These are phyloP conservation scores for Colletotrichum magnum DNA, from an alignment of 2,329 filamentous ascomycete genomes.

Conservation along the genomic window DNA sequence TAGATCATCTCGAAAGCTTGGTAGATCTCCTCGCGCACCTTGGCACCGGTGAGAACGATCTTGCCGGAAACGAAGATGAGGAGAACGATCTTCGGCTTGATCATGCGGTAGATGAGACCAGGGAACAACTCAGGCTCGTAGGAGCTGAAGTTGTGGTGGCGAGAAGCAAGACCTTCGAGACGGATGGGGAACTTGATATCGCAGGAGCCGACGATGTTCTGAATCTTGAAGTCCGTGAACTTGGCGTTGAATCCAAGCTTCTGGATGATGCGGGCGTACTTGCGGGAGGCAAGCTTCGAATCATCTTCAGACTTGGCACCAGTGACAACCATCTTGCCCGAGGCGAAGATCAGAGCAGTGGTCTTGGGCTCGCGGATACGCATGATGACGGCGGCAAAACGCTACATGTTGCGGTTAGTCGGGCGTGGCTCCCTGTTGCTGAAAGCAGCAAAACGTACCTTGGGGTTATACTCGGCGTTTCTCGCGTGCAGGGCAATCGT, in stretches of 20 bases:
- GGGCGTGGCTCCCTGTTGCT: slow-evolving; percentile 4
- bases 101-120: slow-evolving; percentile 99
- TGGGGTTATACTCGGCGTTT: slow-evolving; percentile 98
- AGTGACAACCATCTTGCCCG: slow-evolving; percentile 99
- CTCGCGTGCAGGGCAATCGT: slow-evolving; percentile 98
- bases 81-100: slow-evolving; percentile 99
- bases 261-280: slow-evolving; percentile 99
- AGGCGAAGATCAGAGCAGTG: slow-evolving; percentile 97
- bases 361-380: slow-evolving; percentile 99
- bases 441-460: slow-evolving; percentile 71
- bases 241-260: slow-evolving; percentile 99
- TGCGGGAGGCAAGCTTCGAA: slow-evolving; percentile 95
- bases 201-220: slow-evolving; percentile 98
- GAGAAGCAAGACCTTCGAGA: slow-evolving; percentile 92
- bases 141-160: slow-evolving; percentile 99
- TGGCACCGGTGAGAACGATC: slow-evolving; percentile 97
- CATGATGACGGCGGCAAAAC: slow-evolving; percentile 99
- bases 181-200: slow-evolving; percentile 99
- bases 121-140: slow-evolving; percentile 99
- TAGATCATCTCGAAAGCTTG: slow-evolving; percentile 98
- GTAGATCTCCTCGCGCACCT: slow-evolving; percentile 98
- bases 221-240: slow-evolving; percentile 99
- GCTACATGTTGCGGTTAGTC: slow-evolving; percentile 67
- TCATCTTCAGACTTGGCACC: slow-evolving; percentile 98
- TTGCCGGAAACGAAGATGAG: slow-evolving; percentile 98